A percentile compares a stretch with the other conserved stretches of the same genome.
These are phyloP conservation scores for Epithemia pelagica DNA, from an alignment of 108 stramenopile genomes.

Conservation along the genomic window DNA sequence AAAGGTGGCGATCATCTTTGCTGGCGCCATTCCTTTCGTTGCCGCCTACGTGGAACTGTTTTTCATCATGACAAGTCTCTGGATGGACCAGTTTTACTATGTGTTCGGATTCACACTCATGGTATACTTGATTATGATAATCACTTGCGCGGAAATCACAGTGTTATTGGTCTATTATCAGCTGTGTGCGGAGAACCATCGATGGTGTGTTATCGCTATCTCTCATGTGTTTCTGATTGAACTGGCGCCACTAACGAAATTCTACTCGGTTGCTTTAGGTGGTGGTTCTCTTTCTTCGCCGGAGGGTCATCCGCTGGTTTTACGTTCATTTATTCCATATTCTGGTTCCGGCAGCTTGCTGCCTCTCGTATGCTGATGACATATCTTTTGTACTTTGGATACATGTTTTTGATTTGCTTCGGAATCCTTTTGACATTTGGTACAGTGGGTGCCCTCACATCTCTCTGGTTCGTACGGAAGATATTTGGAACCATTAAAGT, in stretches of 20 bases:
- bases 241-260: too few species aligned
- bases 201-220: slow-evolving; percentile 62
- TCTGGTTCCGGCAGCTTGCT: slow-evolving; percentile 92
- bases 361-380: slow-evolving; percentile 90
- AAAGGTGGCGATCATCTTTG: slow-evolving; percentile 64
- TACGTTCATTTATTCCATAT: slow-evolving; percentile 86
- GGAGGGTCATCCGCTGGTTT: slow-evolving; percentile 88
- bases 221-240: too few species aligned
- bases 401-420: slow-evolving; percentile 91
- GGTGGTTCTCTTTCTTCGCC: slow-evolving; percentile 97
- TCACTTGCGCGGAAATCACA: slow-evolving; percentile 95
- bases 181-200: slow-evolving; percentile 95
- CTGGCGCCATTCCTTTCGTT: slow-evolving; percentile 94
- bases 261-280: too few species aligned
- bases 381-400: slow-evolving; percentile 97
- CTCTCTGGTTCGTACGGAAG: slow-evolving; percentile 92
- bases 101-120: slow-evolving; percentile 97
- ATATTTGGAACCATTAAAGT: slow-evolving; percentile 97
- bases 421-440: slow-evolving; percentile 89
- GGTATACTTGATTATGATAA: slow-evolving; percentile 90
- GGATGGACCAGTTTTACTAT: slow-evolving; percentile 99
- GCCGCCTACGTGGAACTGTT: slow-evolving; percentile 98
- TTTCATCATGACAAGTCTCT: slow-evolving; percentile 97
- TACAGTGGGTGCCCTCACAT: slow-evolving; percentile 83
- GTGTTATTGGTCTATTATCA: slow-evolving; percentile 97